Percentiles rank a stretch among this genome's conserved stretches.
Conservation (phyloP, 2,329 filamentous ascomycete species). For the Ophiocordyceps australis region DNA sequence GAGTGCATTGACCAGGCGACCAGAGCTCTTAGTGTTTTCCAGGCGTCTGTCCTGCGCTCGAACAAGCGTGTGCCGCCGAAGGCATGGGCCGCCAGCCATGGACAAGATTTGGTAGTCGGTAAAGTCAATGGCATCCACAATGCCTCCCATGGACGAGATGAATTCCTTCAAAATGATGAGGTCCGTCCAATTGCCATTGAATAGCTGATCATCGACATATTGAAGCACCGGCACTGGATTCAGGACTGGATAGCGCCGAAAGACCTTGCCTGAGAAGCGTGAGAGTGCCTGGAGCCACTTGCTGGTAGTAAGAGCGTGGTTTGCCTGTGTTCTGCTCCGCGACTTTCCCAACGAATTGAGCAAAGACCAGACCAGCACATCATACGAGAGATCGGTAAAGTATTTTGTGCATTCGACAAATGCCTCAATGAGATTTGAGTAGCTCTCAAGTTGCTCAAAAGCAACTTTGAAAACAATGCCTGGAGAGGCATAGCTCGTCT, state of each 20-base stretch:
- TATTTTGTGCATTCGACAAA: conserved; percentile 91
- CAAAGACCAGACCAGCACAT: conserved; percentile 83
- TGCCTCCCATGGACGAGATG: conserved; percentile 83
- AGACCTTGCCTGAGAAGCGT: conserved; percentile 79
- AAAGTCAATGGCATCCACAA: conserved; percentile 71
- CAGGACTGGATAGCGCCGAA: conserved; percentile 69
- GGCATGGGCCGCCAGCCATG: conserved; percentile 68
- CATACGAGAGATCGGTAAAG: conserved; percentile 82
- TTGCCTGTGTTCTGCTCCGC: conserved; percentile 42
- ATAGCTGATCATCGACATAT: conserved; percentile 75
- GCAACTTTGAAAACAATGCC: conserved; percentile 83
- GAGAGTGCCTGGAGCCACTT: conserved; percentile 84
- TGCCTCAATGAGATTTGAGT: conserved; percentile 85
- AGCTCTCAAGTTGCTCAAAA: conserved; percentile 79
- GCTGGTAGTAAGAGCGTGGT: conserved; percentile 57
- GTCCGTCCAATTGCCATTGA: conserved; percentile 70
- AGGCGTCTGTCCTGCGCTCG: conserved; percentile 70
- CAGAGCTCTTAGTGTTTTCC: conserved; percentile 54
- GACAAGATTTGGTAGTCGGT: conserved; percentile 76
- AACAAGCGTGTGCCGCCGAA: conserved; percentile 66
- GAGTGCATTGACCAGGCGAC: conserved; percentile 62
- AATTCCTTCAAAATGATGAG: conserved; percentile 83
- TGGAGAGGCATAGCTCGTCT: conserved; percentile 80
- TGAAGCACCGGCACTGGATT: conserved; percentile 72
- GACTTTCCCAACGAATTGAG: conserved; percentile 54